Evolutionary conservation across 768 basidiomycete species (phyloP), one percentile per base, ranked within the genome.

Genomic region (Gymnopilus dilepis): DNA sequence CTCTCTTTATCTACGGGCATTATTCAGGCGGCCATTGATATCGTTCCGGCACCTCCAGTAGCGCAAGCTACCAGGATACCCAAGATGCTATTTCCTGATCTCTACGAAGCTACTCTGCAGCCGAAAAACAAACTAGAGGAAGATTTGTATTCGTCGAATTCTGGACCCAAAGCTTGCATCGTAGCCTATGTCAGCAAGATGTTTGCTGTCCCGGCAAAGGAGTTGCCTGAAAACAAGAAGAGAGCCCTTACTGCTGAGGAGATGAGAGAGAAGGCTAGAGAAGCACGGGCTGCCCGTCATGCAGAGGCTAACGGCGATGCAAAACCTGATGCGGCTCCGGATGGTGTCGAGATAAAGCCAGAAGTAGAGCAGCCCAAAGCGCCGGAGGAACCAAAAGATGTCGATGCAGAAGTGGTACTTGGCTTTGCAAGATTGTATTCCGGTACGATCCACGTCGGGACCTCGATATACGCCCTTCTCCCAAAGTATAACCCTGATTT

Each of bases 141-240:
- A 62, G 91, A 92, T 61, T 78, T 99, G 15, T 98, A 89, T 75
- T 73, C 83, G 0, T 92, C 95, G 42, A 85, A 86, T 56, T 82
- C 84, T 1, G 79, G 69, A 1, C 65, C 83, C 1, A 80, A 81
- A 6, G 88, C 90, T 0, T 85, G 77, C 59, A 80, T 95, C 12
- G 85, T 89, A 15, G 97, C 90, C 6, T 97, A 95, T 74, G 91
- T 98, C 48, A 97, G 94, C 82, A 99, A 99, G 75, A 99, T 99
- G 97, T 98, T 99, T 70, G 95, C 95, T 1, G 90, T 98, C 0
- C 77, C 87, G n/a, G 77, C 74, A 21, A 85, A 85, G 58, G 91
- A 95, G 50, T 78, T 99, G 22, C 97, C 97, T 0, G 92, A 95
- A 70, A 89, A 91, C 74, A 94, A 92, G 76, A 86, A 86, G 69